A percentile compares a stretch with the other conserved stretches of the same genome.
Conservation (phyloP, 495 filamentous ascomycete species). For the Collariella sp. region DNA sequence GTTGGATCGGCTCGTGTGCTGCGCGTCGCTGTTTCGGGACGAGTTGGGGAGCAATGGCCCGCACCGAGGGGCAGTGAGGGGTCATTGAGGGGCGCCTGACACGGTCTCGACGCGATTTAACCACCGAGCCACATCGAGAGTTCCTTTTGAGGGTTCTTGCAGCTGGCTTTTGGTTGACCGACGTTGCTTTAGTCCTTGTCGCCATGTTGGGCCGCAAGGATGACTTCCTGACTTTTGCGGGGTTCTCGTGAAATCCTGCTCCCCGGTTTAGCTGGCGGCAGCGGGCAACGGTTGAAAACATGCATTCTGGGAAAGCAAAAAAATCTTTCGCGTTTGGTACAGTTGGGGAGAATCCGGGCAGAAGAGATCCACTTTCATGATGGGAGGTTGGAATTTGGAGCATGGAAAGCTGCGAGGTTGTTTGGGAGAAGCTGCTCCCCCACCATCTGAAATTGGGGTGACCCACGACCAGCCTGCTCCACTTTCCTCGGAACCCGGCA, state of each 20-base stretch:
- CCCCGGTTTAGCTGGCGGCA: too few species aligned
- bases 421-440: too few species aligned
- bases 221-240: slow-evolving; percentile 1
- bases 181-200: slow-evolving; percentile 12
- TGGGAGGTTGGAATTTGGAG: too few species aligned
- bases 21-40: slow-evolving; percentile 19
- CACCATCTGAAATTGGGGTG: too few species aligned
- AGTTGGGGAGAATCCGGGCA: too few species aligned
- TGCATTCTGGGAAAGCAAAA: too few species aligned
- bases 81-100: slow-evolving; percentile 27
- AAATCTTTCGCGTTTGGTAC: too few species aligned
- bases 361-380: too few species aligned
- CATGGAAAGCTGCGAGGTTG: too few species aligned
- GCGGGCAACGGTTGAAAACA: too few species aligned
- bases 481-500: too few species aligned
- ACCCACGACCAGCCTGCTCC: too few species aligned
- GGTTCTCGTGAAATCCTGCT: background rate
- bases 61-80: slow-evolving; percentile 23
- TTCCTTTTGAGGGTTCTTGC: slow-evolving; percentile 14
- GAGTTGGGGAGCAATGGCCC: slow-evolving; percentile 16
- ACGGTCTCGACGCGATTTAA: slow-evolving; percentile 10
- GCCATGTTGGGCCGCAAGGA: slow-evolving; percentile 4
- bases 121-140: slow-evolving; percentile 15
- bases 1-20: slow-evolving; percentile 5
- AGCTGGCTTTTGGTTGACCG: slow-evolving; percentile 5